Evolutionary conservation across 2,329 filamentous ascomycete species (phyloP), one percentile per base, ranked within the genome.

Genomic region (Sporothrix curviconia): DNA sequence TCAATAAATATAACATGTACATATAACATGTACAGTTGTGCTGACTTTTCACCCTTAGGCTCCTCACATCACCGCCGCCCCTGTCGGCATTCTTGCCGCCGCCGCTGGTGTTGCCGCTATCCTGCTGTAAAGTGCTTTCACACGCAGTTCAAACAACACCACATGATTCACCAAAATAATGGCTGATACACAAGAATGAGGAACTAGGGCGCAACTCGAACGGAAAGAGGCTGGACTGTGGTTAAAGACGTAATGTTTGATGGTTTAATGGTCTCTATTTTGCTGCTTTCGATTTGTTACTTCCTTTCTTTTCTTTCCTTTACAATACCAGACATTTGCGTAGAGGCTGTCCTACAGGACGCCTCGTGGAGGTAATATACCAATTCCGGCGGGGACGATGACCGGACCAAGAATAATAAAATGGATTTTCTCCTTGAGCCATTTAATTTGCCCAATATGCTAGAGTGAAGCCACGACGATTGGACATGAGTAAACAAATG

Each of bases 61-160:
- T 52, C 67, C 74, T 42, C 70, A 74, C 58, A 68, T 70, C 64
- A 78, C 77, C 50, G 74, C 72, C 57, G 76, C 72, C 37, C 76
- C 77, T 22, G 64, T 63, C 28, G 78, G 76, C 57, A 61, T 79
- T 50, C 60, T 80, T 40, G 78, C 76, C 53, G 78, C 76, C 52
- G 78, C 74, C 22, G 77, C 76, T 19, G 78, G 78, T 65, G 59
- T 80, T 46, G 77, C 75, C 40, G 75, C 71, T 60, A 64, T 78
- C 59, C 68, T 81, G 59, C 72, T 81, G 59, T 81, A 77, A 75
- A 58, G 19, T 36, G 42, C 43, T 28, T 47, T 6, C 7, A 14
- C 9, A 17, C 39, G 8, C 49, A 51, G 34, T 12, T 14, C 37
- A 3, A 7, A 6, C 14, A 51, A 28, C 3, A 51, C 39, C 34